Evolutionary conservation across 116 monocot species (phyloP), one percentile per base, ranked within the genome.

Genomic region (Zostera marina): DNA sequence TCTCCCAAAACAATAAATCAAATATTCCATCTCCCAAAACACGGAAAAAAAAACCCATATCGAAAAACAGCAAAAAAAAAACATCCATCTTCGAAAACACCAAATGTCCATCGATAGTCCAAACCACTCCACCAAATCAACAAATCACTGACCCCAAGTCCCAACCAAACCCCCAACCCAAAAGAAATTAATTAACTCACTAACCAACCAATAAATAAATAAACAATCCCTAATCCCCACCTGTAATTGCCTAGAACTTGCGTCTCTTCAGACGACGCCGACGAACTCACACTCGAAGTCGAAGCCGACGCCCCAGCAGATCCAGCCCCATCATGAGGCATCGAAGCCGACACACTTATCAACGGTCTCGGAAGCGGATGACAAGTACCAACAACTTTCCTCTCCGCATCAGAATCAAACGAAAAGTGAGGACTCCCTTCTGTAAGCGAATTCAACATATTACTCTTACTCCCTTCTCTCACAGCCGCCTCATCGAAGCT

Each of bases 401-500:
- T 61, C 22, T 19, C 40, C 42, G 41, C 22, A 24, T 43, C 69
- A 11, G 66, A 66, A 9, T 70, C 57, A 48, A 70, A 70, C n/a
- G 70, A 23, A n/a, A 70, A 70, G 62, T 26, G 19, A 17, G 22
- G 11, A 45, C 39, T 32, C 24, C 48, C 48, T 19, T 38, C 47
- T 12, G 22, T 42, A 25, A 17, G 44, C 9, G 59, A 59, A 41
- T 16, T 43, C 11, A 43, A 59, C 15, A 13, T 56, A 41, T 16
- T 43, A 8, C 21, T 19, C 6, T 14, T 56, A 3, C 40, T 42
- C 17, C 52, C 52, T 53, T 9, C 67, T 11, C 5, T 41, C 9
- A 59, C 61, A 0, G 7, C 70, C 22, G 48, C 66, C 49, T 65
- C 79, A 46, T 81, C 77, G 61, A 80, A 78, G 64, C 85, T 77